Base-by-base conservation (phyloP, 495 filamentous ascomycete species). In the Talaromyces proteolyticus region DNA sequence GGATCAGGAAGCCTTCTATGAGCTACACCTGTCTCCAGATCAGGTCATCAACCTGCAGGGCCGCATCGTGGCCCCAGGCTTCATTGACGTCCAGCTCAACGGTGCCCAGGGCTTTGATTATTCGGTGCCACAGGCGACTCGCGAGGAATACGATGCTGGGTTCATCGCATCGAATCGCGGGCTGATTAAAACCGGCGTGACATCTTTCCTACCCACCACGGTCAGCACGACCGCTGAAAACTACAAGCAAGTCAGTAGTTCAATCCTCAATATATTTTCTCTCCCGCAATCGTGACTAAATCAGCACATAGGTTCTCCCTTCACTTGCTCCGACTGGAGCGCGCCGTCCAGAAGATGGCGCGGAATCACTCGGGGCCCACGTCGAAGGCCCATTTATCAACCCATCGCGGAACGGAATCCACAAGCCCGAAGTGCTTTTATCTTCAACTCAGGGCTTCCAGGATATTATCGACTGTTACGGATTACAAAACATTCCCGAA, bases 71-170 rank as follows among this genome's bases (percentile, higher is more conserved):
- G 79, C 87, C 11, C 88, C 89, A 0, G 89, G 88, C 12, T 77
- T 93, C 55, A 88, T 94, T 57, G 89, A 95, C 57, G 82, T 87
- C 42, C 89, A 95, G 60, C 76, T 92, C 41, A 95, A 95, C 57
- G 89, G 89, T 38, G 87, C 84, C 5, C 86, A 86, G 52, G 89
- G 89, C 41, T 89, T 92, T 69, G 88, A 93, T 68, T 92, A 92
- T 63, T 91, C 87, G 1, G 69, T 88, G 2, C 79, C 85, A 5
- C 77, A 83, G n/a, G 75, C 83, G 39, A 72, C 78, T 36, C 73
- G 78, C 12, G 60, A 69, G 10, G 69, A 74, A 42, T 94, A 92
- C 61, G 73, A 77, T 42, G 81, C 86, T 57, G 80, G 78, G 16
- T 63, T 93, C 29, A 72, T 74, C 50, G 68, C 76, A 37, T 73